These are phyloP conservation scores for Mycena vulgaris DNA, from an alignment of 768 basidiomycete species.

Conservation along the genomic window DNA sequence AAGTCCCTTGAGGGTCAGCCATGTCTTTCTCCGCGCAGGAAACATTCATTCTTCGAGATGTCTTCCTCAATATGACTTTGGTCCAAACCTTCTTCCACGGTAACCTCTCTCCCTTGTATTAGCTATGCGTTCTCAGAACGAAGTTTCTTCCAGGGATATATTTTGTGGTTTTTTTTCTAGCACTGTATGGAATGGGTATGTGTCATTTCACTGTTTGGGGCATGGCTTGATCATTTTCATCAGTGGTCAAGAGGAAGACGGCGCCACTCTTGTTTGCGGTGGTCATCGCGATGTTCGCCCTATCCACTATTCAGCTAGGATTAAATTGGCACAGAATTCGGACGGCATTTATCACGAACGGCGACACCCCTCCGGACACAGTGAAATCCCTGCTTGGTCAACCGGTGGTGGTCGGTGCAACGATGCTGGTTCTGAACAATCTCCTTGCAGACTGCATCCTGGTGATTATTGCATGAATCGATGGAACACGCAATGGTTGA, in stretches of 20 bases:
- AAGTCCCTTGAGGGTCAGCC: neutral
- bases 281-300: constrained; percentile 24
- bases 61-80: constrained; percentile 30
- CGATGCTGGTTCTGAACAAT: neutral
- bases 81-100: constrained; percentile 27
- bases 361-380: neutral
- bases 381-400: neutral
- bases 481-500: too few species aligned
- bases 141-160: constrained; percentile 16
- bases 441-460: constrained; percentile 5
- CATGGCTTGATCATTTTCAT: neutral
- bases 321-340: constrained; percentile 15
- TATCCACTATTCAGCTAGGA: constrained; percentile 24
- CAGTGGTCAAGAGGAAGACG: constrained; percentile 31
- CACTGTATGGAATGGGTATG: constrained; percentile 33
- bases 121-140: neutral
- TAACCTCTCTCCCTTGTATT: neutral
- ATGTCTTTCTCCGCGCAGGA: constrained; percentile 18
- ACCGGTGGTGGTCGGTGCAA: neutral
- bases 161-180: constrained; percentile 30
- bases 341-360: constrained; percentile 1
- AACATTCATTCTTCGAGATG: constrained; percentile 28
- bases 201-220: neutral
- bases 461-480: neutral
- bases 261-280: constrained; percentile 13